Evolutionary conservation across 2,329 filamentous ascomycete species (phyloP), one percentile per base, ranked within the genome.

Genomic region (Colletotrichum sp.): DNA sequence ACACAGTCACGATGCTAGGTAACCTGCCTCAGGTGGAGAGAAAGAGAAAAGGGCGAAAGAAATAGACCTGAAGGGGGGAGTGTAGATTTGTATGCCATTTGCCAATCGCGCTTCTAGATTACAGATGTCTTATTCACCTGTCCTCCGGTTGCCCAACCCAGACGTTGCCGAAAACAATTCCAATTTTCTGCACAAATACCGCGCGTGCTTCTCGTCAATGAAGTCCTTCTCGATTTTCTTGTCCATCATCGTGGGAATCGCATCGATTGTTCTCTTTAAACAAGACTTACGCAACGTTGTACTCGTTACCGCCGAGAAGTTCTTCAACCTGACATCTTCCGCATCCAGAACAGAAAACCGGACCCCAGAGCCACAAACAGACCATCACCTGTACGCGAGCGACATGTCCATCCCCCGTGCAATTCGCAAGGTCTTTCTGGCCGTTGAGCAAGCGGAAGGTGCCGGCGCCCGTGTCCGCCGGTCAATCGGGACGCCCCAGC

Each of bases 391-490:
- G 66, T 77, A 80, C 78, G 80, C 81, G 27, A 82, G 86, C 76
- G 86, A 90, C 71, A 93, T 93, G 90, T 90, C 93, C 57, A 84
- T 91, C 75, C 89, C 94, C 33, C 92, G 97, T 80, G 90, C 92
- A 64, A 96, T 98, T 81, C 91, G 91, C 77, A 94, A 96, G 84
- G 91, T 93, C 77, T 96, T 98, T 84, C 89, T 95, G 58, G 96
- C 96, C 74, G 84, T 93, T 73, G 95, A 98, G 84, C 94, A 98
- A 83, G 87, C 94, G 33, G 96, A 98, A 83, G 96, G 96, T 57
- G 95, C 93, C 0, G 96, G 97, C 70, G 96, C 96, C 7, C 90
- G 92, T 75, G 96, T 98, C 16, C 92, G 96, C 76, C 92, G 96
- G 72, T 96, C 94, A 55, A 94, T 98, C 77, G 96, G 96, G 78